Conservation (phyloP, 2,329 filamentous ascomycete species). For the Leptoxyphium fumago region DNA sequence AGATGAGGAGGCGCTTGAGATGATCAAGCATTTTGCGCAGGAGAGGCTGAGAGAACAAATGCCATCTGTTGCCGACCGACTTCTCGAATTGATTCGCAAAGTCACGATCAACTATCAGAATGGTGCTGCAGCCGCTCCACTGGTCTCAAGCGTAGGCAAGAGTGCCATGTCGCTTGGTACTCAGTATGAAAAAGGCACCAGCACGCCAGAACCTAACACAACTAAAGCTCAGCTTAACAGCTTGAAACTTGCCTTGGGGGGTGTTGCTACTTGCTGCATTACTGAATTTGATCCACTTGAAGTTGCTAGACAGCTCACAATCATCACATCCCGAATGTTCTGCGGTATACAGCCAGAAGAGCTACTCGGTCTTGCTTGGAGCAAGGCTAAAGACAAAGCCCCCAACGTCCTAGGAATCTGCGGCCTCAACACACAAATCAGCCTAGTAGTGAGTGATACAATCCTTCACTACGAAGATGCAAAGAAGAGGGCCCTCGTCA, state of each 20-base stretch:
- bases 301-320: constrained; percentile 77
- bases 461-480: constrained; percentile 79
- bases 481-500: constrained; percentile 77
- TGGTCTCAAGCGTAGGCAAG: constrained; percentile 83
- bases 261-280: constrained; percentile 55
- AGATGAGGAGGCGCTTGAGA: constrained; percentile 58
- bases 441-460: constrained; percentile 83
- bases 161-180: constrained; percentile 60
- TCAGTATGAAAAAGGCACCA: constrained; percentile 33
- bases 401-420: constrained; percentile 93
- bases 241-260: constrained; percentile 59
- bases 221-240: constrained; percentile 62
- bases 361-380: constrained; percentile 83
- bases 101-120: constrained; percentile 48
- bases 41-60: constrained; percentile 53
- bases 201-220: constrained; percentile 47
- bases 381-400: constrained; percentile 69
- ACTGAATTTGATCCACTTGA: constrained; percentile 86
- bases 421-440: constrained; percentile 76
- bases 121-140: constrained; percentile 15
- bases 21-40: constrained; percentile 70
- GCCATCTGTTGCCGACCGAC: constrained; percentile 63
- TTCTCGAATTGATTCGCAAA: constrained; percentile 65
- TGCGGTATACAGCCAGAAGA: constrained; percentile 87
- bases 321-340: constrained; percentile 84